phyloP scores from a whole-genome alignment of 1,284 basidiomycete genomes.

The Coniferiporia weirii region DNA sequence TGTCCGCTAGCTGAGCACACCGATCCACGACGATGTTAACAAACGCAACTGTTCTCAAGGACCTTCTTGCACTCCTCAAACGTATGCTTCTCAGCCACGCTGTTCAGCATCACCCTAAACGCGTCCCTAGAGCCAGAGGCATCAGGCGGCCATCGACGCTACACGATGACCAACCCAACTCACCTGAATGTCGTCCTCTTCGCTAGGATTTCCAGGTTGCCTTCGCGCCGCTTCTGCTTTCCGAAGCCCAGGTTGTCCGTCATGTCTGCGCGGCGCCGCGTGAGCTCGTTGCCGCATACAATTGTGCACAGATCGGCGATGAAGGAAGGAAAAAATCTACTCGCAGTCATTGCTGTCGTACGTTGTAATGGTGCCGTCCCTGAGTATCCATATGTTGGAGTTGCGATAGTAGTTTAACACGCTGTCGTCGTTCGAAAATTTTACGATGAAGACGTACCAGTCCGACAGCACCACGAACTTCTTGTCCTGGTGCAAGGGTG shows the following conservation, averaged over 20 bases:
- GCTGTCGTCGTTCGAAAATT: too few species aligned
- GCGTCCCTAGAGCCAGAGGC: slow-evolving; percentile 51
- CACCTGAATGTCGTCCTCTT: slow-evolving; percentile 69
- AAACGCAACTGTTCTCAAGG: slow-evolving; percentile 50
- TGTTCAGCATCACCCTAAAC: slow-evolving; percentile 76
- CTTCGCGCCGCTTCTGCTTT: slow-evolving; percentile 56
- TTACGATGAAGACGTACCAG: slow-evolving; percentile 54
- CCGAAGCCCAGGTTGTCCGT: slow-evolving; percentile 78
- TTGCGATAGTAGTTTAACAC: too few species aligned
- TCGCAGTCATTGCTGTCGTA: slow-evolving; percentile 87
- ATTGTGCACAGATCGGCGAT: not conserved
- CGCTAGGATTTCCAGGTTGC: slow-evolving; percentile 68
- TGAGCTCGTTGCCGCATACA: slow-evolving; percentile 8
- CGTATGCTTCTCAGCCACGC: slow-evolving; percentile 57
- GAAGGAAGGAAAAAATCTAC: slow-evolving; percentile 25
- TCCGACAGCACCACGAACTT: slow-evolving; percentile 85
- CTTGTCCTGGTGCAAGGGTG: slow-evolving; percentile 73
- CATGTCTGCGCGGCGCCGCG: slow-evolving; percentile 44
- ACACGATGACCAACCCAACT: slow-evolving; percentile 18
- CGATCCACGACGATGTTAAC: slow-evolving; percentile 1
- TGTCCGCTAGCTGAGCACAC: slow-evolving; percentile 28
- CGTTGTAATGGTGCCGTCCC: slow-evolving; percentile 92
- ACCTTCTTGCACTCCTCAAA: slow-evolving; percentile 79
- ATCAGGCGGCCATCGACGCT: not conserved
- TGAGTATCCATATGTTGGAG: slow-evolving; percentile 24